Evolutionary conservation across 2,329 filamentous ascomycete genomes (phyloP).

Genomic region (Aspergillus pseudonomiae): DNA sequence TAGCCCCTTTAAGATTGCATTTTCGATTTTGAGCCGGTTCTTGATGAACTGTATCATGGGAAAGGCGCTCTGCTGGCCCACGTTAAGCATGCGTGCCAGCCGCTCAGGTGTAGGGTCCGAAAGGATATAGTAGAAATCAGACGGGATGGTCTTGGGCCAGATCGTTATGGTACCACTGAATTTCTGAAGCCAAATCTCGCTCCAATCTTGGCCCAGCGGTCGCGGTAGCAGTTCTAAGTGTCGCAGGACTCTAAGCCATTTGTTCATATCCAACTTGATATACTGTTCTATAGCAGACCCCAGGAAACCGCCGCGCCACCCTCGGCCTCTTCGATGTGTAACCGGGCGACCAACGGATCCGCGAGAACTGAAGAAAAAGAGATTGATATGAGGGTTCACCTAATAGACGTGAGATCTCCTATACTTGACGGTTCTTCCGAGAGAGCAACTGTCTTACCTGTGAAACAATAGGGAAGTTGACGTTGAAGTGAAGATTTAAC

Average conservation of each 20-base stretch:
- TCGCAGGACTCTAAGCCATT: constrained; percentile 94
- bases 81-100: constrained; percentile 84
- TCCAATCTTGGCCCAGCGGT: constrained; percentile 93
- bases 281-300: constrained; percentile 92
- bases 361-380: constrained; percentile 97
- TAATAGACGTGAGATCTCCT: constrained; percentile 45
- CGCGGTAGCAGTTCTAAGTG: constrained; percentile 90
- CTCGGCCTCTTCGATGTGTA: constrained; percentile 87
- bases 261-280: constrained; percentile 92
- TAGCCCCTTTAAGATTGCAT: constrained; percentile 62
- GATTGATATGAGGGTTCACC: constrained; percentile 96
- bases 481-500: constrained; percentile 95
- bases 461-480: constrained; percentile 90
- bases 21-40: constrained; percentile 84
- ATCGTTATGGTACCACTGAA: constrained; percentile 96
- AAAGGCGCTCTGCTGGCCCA: constrained; percentile 85
- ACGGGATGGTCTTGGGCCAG: constrained; percentile 79
- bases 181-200: constrained; percentile 90
- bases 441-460: constrained; percentile 42
- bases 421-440: background rate
- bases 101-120: constrained; percentile 76
- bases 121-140: constrained; percentile 85
- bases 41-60: constrained; percentile 89
- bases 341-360: constrained; percentile 91
- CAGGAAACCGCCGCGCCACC: constrained; percentile 94